Evolutionary conservation across 192 early-diverging fungal species (phyloP).

Genomic region (Coemansia sp.): DNA sequence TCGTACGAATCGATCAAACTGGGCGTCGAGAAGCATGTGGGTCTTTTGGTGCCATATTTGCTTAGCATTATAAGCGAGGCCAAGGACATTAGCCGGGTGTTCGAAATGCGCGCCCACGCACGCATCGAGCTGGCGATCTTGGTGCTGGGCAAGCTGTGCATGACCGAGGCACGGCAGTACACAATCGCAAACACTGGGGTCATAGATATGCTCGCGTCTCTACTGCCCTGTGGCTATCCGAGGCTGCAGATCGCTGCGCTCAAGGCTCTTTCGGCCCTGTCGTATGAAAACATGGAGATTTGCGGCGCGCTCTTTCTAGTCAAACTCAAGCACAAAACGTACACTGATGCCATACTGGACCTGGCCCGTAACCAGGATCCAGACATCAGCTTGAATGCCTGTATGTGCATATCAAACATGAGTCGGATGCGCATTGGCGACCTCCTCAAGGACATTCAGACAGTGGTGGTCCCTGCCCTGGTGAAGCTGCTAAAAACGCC

Average conservation of each 20-base stretch:
- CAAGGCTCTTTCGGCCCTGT: slow-evolving; percentile 41
- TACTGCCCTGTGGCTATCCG: slow-evolving; percentile 29
- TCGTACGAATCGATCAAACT: slow-evolving; percentile 27
- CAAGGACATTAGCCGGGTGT: slow-evolving; percentile 10
- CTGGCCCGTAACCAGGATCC: slow-evolving; percentile 38
- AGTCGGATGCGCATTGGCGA: slow-evolving; percentile 42
- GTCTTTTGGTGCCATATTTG: slow-evolving; percentile 30
- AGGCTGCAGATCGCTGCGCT: slow-evolving; percentile 45
- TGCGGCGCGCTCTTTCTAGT: slow-evolving; percentile 30
- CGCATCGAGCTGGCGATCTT: slow-evolving; percentile 49
- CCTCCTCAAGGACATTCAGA: slow-evolving; percentile 24
- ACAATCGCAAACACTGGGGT: slow-evolving; percentile 47
- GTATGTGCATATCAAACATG: slow-evolving; percentile 44
- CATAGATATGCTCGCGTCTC: slow-evolving; percentile 35
- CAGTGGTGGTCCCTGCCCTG: slow-evolving; percentile 42
- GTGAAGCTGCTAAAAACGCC: slow-evolving; percentile 28
- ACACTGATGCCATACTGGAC: slow-evolving; percentile 26
- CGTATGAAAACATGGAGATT: slow-evolving; percentile 53
- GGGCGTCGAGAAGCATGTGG: slow-evolving; percentile 28
- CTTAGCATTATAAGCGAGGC: slow-evolving; percentile 40
- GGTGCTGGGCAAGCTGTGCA: slow-evolving; percentile 48
- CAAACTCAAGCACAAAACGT: slow-evolving; percentile 11
- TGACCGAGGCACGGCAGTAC: slow-evolving; percentile 48
- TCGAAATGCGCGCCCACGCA: slow-evolving; percentile 38
- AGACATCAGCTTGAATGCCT: slow-evolving; percentile 37